Percentiles rank a stretch among this genome's conserved stretches.
phyloP scores from a whole-genome alignment of 2,329 filamentous ascomycete species.

The Trichoderma arundinaceum region DNA sequence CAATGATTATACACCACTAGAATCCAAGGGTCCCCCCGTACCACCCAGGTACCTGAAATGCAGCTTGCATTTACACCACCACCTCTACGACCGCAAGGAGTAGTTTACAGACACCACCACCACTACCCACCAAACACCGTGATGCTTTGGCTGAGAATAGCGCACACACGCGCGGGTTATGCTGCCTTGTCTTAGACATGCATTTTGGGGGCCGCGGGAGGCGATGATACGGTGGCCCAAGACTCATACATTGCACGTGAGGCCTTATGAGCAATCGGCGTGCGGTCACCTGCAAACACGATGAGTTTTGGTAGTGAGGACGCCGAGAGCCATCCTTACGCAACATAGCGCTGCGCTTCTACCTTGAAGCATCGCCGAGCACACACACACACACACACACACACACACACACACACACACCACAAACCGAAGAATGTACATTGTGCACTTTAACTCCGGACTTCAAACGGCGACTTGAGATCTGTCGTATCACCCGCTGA shows the following conservation, averaged over 20 bases:
- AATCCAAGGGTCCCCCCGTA: slow-evolving; percentile 9
- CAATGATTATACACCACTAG: slow-evolving; percentile 5
- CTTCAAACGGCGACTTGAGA: not conserved
- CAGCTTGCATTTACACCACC: slow-evolving; percentile 20
- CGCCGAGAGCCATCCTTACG: not conserved
- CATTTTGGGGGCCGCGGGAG: slow-evolving; percentile 27
- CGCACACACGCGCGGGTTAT: slow-evolving; percentile 16
- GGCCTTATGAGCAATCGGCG: slow-evolving; percentile 19
- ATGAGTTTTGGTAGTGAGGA: not conserved
- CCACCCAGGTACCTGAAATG: slow-evolving; percentile 5
- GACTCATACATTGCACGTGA: slow-evolving; percentile 23
- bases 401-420: not conserved
- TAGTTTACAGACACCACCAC: slow-evolving; percentile 26
- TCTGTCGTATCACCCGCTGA: slow-evolving; percentile 25
- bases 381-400: not conserved
- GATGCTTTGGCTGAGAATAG: slow-evolving; percentile 24
- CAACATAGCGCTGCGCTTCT: not conserved
- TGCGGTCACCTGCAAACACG: slow-evolving; percentile 11
- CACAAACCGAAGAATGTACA: not conserved
- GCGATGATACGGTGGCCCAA: slow-evolving; percentile 22
- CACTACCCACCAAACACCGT: slow-evolving; percentile 13
- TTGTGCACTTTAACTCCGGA: not conserved
- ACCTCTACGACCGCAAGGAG: slow-evolving; percentile 3
- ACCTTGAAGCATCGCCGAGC: not conserved
- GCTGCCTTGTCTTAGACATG: slow-evolving; percentile 31